A percentile compares a stretch with the other conserved stretches of the same genome.
These are phyloP conservation scores for Citrullus amarus DNA, from an alignment of 306 rosid species.

Conservation along the genomic window DNA sequence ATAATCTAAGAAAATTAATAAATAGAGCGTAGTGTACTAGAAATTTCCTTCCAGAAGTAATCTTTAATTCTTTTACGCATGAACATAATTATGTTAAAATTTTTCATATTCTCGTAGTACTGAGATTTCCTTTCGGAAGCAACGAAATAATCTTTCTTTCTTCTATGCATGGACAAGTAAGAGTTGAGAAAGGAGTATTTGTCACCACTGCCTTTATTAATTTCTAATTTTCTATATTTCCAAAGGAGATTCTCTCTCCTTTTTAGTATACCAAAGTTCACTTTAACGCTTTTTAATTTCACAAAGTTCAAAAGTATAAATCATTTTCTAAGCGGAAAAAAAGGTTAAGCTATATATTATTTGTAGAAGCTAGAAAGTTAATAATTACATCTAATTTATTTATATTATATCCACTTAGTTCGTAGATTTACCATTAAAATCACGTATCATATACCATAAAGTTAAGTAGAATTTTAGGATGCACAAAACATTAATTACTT, in stretches of 20 bases:
- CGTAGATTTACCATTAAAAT: not conserved
- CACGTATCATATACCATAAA: not conserved
- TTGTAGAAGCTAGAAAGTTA: not conserved
- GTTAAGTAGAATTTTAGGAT: not conserved
- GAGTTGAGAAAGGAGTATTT: not conserved
- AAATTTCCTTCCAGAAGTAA: too few relatives aligned
- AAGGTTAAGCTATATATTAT: not conserved
- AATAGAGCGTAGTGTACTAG: too few relatives aligned
- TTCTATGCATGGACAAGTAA: too few relatives aligned
- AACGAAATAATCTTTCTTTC: too few relatives aligned
- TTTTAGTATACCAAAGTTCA: not conserved
- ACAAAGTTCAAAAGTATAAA: conserved; percentile 1
- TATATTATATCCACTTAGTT: not conserved
- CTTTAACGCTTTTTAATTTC: not conserved
- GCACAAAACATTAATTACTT: not conserved
- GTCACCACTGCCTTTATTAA: not conserved
- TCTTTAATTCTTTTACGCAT: not conserved
- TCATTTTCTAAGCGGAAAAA: not conserved
- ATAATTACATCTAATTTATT: not conserved
- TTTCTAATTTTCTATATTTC: not conserved
- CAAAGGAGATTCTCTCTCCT: not conserved
- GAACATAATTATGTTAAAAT: not conserved
- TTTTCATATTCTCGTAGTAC: too few relatives aligned
- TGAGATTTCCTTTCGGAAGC: too few relatives aligned
- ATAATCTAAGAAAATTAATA: too few relatives aligned